These are phyloP conservation scores for Aspergillus hortae DNA, from an alignment of 2,329 filamentous ascomycete genomes.

Conservation along the genomic window DNA sequence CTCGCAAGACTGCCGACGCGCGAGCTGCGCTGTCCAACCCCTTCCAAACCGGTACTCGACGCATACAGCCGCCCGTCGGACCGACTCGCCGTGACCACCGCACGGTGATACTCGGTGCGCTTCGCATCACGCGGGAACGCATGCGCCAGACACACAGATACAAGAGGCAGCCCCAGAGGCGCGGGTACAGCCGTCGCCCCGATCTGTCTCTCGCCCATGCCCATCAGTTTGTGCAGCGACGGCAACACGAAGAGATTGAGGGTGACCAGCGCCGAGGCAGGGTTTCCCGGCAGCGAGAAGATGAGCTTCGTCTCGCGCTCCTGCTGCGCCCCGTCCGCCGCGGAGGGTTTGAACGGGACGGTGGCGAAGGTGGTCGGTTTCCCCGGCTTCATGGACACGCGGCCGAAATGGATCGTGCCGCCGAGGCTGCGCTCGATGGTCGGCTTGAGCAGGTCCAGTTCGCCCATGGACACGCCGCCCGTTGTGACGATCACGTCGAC, in stretches of 20 bases:
- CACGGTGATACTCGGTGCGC: constrained; percentile 88
- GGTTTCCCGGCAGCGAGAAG: constrained; percentile 91
- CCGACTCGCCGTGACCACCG: constrained; percentile 60
- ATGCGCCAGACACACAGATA: constrained; percentile 68
- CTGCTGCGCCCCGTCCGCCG: constrained; percentile 45
- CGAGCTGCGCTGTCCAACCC: constrained; percentile 70
- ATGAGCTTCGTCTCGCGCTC: constrained; percentile 65
- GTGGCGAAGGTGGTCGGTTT: constrained; percentile 98
- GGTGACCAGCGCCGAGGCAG: constrained; percentile 86
- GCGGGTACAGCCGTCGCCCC: constrained; percentile 39
- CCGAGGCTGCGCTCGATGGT: constrained; percentile 87
- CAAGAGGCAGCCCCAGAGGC: constrained; percentile 66
- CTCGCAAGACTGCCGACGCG: constrained; percentile 82
- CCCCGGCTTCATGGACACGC: constrained; percentile 95
- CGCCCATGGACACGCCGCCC: constrained; percentile 95
- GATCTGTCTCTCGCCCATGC: constrained; percentile 45
- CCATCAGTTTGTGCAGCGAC: constrained; percentile 72
- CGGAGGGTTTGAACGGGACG: constrained; percentile 58
- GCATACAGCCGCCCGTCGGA: constrained; percentile 67
- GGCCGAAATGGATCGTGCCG: constrained; percentile 92
- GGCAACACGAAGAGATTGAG: constrained; percentile 93
- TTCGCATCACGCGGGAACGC: constrained; percentile 70
- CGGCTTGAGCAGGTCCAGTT: constrained; percentile 92
- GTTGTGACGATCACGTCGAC: constrained; percentile 86
- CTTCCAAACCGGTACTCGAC: constrained; percentile 70